Base-by-base conservation (phyloP, 805 yeast genomes). In the Wickerhamiella kazuoi region DNA sequence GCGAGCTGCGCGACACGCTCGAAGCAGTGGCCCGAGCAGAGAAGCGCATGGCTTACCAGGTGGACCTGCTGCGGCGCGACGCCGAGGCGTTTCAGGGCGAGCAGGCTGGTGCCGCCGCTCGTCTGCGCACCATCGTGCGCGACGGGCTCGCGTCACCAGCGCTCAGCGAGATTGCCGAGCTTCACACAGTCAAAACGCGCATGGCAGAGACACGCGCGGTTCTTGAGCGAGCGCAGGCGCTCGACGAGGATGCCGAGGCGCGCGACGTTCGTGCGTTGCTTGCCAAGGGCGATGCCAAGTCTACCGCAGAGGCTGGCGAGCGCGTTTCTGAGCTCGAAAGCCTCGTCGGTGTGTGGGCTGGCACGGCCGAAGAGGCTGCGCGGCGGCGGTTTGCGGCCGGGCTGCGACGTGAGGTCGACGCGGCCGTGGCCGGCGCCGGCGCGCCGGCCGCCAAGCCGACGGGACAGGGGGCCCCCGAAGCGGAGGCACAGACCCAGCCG, bases 61-160 rank as follows among this genome's bases (percentile, higher is more conserved):
- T 55, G 21, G 60, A 55, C 34, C 50, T 59, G 35, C 49, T 59
- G 16, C 44, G 47, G 20, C 46, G 49, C 33, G 62, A 59, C 37
- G 45, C 54, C 15, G 41, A 39, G 11, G 44, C 45, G 9, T 42
- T 59, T 20, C 41, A 37, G 8, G 29, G 20, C 15, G 46, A 45
- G 16, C 50, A 54, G 33, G 44, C 42, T 17, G 46, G 37, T n/a
- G 38, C 44, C 1, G 34, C 34, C 17, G 41, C 45, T 7, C 32
- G 37, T 5, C 37, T 54, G 3, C 35, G 40, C 13, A 37, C 23
- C 19, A 24, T 43, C 3, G 36, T 42, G n/a, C 33, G 34, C 4
- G 30, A 34, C 16, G 37, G 38, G 13, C 39, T 44, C 21, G 32
- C 36, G 20, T 32, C 40, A 8, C 39, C 41, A 26, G 49, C 49